phyloP scores from a whole-genome alignment of 176 grass and related monocot genomes.

The Juncus effusus region DNA sequence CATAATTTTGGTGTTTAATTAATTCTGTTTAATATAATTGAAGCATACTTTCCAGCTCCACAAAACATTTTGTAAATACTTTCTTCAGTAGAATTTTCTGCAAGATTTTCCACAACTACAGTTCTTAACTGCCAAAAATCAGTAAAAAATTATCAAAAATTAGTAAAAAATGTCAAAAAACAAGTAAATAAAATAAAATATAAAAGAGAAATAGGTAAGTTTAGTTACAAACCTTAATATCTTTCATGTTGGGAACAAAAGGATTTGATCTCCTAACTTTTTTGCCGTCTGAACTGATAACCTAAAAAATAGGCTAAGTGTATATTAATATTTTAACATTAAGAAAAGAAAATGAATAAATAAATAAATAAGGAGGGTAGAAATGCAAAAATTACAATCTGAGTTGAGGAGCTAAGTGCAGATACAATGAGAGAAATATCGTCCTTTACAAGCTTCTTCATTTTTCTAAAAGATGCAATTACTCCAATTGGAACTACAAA shows the following conservation, averaged over 20 bases:
- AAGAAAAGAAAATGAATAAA: background rate
- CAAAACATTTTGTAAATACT: slow-evolving; percentile 59
- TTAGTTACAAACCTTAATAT: slow-evolving; percentile 35
- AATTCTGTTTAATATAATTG: background rate
- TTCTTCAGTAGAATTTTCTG: slow-evolving; percentile 50
- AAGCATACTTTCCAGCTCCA: slow-evolving; percentile 64
- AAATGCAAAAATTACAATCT: slow-evolving; percentile 54
- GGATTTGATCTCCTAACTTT: slow-evolving; percentile 57
- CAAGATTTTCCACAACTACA: slow-evolving; percentile 84
- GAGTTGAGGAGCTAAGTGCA: slow-evolving; percentile 72
- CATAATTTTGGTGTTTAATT: slow-evolving; percentile 3
- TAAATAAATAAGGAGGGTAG: background rate
- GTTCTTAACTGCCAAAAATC: slow-evolving; percentile 48
- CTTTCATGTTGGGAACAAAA: slow-evolving; percentile 36
- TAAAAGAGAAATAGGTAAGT: background rate
- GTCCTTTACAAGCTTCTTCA: slow-evolving; percentile 83
- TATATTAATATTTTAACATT: slow-evolving; percentile 3
- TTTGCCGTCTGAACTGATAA: slow-evolving; percentile 76
- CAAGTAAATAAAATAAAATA: slow-evolving; percentile 5
- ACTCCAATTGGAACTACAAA: slow-evolving; percentile 71
- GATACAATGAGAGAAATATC: slow-evolving; percentile 61
- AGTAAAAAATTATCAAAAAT: background rate
- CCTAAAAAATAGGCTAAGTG: slow-evolving; percentile 34
- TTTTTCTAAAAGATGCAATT: slow-evolving; percentile 86
- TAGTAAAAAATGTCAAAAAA: background rate